These are phyloP conservation scores for Skeletonema costatum DNA, from an alignment of 108 stramenopile genomes.

Conservation along the genomic window DNA sequence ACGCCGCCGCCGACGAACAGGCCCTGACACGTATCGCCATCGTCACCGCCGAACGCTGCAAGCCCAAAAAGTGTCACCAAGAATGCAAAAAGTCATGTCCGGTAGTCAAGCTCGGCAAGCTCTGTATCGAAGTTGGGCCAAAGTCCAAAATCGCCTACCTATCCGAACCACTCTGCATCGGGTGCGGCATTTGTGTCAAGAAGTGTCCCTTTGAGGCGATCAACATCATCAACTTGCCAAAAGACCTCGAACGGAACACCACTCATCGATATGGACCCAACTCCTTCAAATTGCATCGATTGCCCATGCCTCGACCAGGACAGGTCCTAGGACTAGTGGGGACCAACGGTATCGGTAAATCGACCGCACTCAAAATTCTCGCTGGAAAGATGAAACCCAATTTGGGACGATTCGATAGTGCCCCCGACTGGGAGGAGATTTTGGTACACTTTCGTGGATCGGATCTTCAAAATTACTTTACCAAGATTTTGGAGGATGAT, in stretches of 20 bases:
- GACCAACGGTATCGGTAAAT: slow-evolving; percentile 98
- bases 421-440: slow-evolving; percentile 99
- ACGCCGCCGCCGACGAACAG: slow-evolving; percentile 36
- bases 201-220: slow-evolving; percentile 99
- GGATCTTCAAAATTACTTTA: slow-evolving; percentile 99
- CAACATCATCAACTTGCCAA: slow-evolving; percentile 98
- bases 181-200: slow-evolving; percentile 99
- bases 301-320: slow-evolving; percentile 98
- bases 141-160: slow-evolving; percentile 92
- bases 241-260: slow-evolving; percentile 92
- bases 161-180: slow-evolving; percentile 91
- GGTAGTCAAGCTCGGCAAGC: slow-evolving; percentile 95
- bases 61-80: slow-evolving; percentile 96
- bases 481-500: slow-evolving; percentile 95
- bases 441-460: slow-evolving; percentile 95
- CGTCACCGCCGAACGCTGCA: slow-evolving; percentile 92
- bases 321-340: slow-evolving; percentile 98
- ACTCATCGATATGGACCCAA: slow-evolving; percentile 99
- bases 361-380: slow-evolving; percentile 95
- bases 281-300: slow-evolving; percentile 97
- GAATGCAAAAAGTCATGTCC: slow-evolving; percentile 98
- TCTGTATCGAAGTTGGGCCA: slow-evolving; percentile 94
- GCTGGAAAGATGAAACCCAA: slow-evolving; percentile 99
- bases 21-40: slow-evolving; percentile 94
- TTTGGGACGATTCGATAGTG: slow-evolving; percentile 89